Evolutionary conservation across 208 protist species (phyloP).

Genomic region (Leishmania turanica): DNA sequence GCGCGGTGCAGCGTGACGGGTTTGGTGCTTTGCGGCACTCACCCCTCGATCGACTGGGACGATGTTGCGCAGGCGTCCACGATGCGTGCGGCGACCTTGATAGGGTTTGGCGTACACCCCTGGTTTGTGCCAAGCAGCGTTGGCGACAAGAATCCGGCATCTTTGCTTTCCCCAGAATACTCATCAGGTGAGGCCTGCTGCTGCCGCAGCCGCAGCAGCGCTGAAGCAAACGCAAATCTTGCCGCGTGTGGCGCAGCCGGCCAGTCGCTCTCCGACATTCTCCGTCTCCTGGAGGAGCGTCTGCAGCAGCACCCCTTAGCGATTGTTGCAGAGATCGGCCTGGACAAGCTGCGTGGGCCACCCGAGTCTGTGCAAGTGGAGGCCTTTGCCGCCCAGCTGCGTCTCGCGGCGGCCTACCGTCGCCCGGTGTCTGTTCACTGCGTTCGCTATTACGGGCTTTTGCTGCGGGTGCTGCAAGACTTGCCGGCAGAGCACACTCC

Average conservation of each 20-base stretch:
- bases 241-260: not conserved
- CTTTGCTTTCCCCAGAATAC: not conserved
- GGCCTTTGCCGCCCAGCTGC: slow-evolving; percentile 61
- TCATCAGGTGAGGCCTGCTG: not conserved
- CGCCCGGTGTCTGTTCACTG: slow-evolving; percentile 84
- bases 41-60: slow-evolving; percentile 76
- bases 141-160: not conserved
- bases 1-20: not conserved
- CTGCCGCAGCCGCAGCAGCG: not conserved
- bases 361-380: slow-evolving; percentile 39
- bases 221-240: not conserved
- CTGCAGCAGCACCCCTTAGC: slow-evolving; percentile 46
- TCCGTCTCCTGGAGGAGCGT: slow-evolving; percentile 41
- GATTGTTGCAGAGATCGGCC: slow-evolving; percentile 85
- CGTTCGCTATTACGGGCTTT: slow-evolving; percentile 69
- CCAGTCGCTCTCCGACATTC: slow-evolving; percentile 22
- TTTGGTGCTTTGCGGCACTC: slow-evolving; percentile 75
- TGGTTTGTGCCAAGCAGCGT: slow-evolving; percentile 55
- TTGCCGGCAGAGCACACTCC: slow-evolving; percentile 51
- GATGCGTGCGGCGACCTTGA: not conserved
- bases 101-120: slow-evolving; percentile 81
- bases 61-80: not conserved
- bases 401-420: slow-evolving; percentile 53
- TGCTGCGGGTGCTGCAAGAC: slow-evolving; percentile 53
- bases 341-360: slow-evolving; percentile 79